Evolutionary conservation across 441 rosid genomes (phyloP).

Genomic region (Corymbia citriodora): DNA sequence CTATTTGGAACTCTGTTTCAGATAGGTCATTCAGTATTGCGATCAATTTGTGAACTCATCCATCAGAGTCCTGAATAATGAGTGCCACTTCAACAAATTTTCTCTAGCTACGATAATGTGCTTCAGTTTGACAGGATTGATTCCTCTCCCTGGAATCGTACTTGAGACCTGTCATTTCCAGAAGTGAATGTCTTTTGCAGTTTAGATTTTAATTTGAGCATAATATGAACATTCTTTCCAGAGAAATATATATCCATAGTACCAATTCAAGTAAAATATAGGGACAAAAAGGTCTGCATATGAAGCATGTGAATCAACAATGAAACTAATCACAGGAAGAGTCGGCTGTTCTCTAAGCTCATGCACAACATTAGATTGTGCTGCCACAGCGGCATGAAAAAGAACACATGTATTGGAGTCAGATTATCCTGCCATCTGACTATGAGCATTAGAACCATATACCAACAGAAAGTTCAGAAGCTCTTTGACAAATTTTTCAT

Average conservation of each 20-base stretch:
- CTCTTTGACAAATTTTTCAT: background rate
- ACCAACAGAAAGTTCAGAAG: background rate
- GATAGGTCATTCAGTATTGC: background rate
- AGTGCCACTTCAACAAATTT: background rate
- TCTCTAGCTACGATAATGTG: background rate
- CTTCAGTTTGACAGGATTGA: background rate
- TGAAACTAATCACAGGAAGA: conserved; percentile 8
- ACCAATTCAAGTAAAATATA: background rate
- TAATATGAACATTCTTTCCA: background rate
- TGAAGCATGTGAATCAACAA: background rate
- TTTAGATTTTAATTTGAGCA: background rate
- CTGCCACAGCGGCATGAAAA: conserved; percentile 85
- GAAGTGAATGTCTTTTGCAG: background rate
- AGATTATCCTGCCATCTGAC: background rate
- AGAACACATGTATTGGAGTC: background rate
- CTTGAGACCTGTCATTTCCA: background rate
- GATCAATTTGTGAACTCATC: background rate
- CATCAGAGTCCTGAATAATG: background rate
- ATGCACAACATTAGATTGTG: conserved; percentile 42
- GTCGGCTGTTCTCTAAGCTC: conserved; percentile 57
- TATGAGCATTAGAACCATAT: background rate
- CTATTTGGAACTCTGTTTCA: background rate
- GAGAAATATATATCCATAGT: background rate
- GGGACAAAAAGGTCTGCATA: background rate
- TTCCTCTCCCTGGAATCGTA: background rate